Conservation (phyloP, 2,329 filamentous ascomycete genomes). For the Cladorrhinum sp. region DNA sequence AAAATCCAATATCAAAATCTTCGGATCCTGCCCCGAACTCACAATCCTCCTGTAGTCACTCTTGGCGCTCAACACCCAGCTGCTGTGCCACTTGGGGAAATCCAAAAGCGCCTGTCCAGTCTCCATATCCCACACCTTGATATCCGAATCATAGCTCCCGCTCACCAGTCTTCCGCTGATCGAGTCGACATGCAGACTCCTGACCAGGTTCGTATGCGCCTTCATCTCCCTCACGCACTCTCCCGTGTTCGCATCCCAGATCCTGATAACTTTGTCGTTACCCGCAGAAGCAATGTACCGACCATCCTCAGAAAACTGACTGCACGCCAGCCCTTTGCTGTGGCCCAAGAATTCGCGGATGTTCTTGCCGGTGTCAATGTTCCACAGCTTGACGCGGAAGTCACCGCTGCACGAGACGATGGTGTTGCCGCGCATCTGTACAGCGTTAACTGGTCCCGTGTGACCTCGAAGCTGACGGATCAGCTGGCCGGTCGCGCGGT, state of each 20-base stretch:
- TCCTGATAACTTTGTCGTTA: slow-evolving; percentile 92
- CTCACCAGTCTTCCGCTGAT: slow-evolving; percentile 83
- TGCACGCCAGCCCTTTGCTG: slow-evolving; percentile 90
- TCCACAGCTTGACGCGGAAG: slow-evolving; percentile 92
- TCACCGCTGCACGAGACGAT: slow-evolving; percentile 94
- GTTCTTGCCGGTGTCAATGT: slow-evolving; percentile 81
- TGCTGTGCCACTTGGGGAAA: slow-evolving; percentile 92
- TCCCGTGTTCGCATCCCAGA: slow-evolving; percentile 91
- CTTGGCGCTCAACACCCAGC: slow-evolving; percentile 95
- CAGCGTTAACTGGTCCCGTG: slow-evolving; percentile 88
- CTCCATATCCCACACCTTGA: slow-evolving; percentile 89
- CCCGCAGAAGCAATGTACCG: slow-evolving; percentile 89
- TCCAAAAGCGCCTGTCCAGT: slow-evolving; percentile 75
- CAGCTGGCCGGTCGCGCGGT: slow-evolving; percentile 72
- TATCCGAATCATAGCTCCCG: slow-evolving; percentile 91
- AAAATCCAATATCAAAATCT: slow-evolving; percentile 93
- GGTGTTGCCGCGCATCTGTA: slow-evolving; percentile 89
- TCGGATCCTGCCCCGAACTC: slow-evolving; percentile 89
- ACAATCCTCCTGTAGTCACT: slow-evolving; percentile 93
- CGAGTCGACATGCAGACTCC: slow-evolving; percentile 86
- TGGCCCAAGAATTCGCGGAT: slow-evolving; percentile 89
- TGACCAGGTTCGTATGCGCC: slow-evolving; percentile 82
- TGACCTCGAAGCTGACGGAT: slow-evolving; percentile 82
- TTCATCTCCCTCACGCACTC: slow-evolving; percentile 76
- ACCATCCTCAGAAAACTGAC: slow-evolving; percentile 95